These are phyloP conservation scores for Echium plantagineum DNA, from an alignment of 257 asterid genomes.

Conservation along the genomic window DNA sequence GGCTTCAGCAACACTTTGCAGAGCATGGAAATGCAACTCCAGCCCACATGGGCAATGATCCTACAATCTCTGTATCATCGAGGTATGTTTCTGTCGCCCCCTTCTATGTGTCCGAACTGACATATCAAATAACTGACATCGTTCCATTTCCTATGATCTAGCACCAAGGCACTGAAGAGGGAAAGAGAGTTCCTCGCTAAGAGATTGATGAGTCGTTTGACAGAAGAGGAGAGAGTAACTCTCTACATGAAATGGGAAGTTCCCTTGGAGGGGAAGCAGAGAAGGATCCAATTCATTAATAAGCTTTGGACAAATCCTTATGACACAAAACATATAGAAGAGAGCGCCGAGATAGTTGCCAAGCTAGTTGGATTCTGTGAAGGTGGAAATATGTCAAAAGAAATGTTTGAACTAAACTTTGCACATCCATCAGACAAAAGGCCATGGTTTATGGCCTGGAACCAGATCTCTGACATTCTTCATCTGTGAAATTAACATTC, in stretches of 20 bases:
- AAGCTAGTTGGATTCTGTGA: constrained; percentile 79
- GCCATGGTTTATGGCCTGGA: constrained; percentile 83
- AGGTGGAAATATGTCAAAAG: constrained; percentile 69
- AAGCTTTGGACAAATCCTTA: constrained; percentile 77
- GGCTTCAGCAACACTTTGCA: constrained; percentile 77
- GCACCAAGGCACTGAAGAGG: constrained; percentile 68
- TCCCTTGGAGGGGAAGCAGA: constrained; percentile 75
- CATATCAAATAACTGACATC: background rate
- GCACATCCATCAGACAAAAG: constrained; percentile 72
- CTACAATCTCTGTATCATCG: constrained; percentile 62
- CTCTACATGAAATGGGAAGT: constrained; percentile 86
- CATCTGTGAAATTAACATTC: constrained; percentile 41
- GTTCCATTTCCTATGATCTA: constrained; percentile 16
- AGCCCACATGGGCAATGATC: constrained; percentile 56
- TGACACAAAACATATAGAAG: constrained; percentile 53
- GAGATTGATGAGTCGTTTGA: constrained; percentile 57
- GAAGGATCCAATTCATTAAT: constrained; percentile 70
- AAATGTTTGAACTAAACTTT: constrained; percentile 88
- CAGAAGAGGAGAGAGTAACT: constrained; percentile 68
- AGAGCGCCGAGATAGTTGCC: constrained; percentile 84
- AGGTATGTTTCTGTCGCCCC: constrained; percentile 27
- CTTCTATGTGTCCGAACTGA: too few relatives aligned
- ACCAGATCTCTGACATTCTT: constrained; percentile 73
- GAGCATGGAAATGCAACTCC: constrained; percentile 81
- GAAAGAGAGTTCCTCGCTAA: constrained; percentile 86